Percentiles rank a stretch among this genome's conserved stretches.
Conservation (phyloP, 1,284 basidiomycete species). For the Boletus chippewaensis region DNA sequence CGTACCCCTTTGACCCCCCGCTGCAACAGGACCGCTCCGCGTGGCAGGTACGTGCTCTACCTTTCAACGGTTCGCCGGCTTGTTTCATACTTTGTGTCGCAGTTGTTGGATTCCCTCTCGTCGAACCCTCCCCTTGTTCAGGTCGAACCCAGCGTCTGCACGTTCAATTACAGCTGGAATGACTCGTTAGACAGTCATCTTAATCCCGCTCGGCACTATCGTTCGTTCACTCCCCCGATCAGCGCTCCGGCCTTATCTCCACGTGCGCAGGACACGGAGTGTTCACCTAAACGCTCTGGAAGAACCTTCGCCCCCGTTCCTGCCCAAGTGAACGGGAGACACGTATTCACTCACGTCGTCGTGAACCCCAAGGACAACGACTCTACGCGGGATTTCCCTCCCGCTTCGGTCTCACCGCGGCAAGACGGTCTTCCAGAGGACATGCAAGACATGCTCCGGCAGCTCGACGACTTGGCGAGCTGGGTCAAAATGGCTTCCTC, state of each 20-base stretch:
- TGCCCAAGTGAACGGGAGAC: conserved; percentile 10
- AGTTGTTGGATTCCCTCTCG: conserved; percentile 1
- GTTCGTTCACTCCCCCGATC: conserved; percentile 18
- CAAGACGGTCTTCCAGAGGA: conserved; percentile 24
- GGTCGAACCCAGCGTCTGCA: neutral
- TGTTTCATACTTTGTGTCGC: conserved; percentile 7
- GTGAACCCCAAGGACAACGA: conserved; percentile 2
- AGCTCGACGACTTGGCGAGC: conserved; percentile 28
- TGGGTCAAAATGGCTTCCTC: conserved; percentile 26
- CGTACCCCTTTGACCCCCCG: conserved; percentile 8
- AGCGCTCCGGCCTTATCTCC: conserved; percentile 12
- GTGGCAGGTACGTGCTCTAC: neutral
- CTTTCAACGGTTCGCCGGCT: neutral
- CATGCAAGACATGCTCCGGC: conserved; percentile 25
- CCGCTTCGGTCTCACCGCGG: neutral
- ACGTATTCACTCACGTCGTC: conserved; percentile 17
- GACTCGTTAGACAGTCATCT: neutral
- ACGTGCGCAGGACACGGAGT: neutral
- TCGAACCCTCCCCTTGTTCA: neutral
- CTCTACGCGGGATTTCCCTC: neutral
- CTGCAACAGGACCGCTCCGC: neutral
- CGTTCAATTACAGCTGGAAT: neutral
- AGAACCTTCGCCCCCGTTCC: conserved; percentile 18
- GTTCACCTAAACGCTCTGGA: conserved; percentile 16
- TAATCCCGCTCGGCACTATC: neutral